Evolutionary conservation across 768 basidiomycete genomes (phyloP).

Genomic region (Pleurotus tuoliensis): DNA sequence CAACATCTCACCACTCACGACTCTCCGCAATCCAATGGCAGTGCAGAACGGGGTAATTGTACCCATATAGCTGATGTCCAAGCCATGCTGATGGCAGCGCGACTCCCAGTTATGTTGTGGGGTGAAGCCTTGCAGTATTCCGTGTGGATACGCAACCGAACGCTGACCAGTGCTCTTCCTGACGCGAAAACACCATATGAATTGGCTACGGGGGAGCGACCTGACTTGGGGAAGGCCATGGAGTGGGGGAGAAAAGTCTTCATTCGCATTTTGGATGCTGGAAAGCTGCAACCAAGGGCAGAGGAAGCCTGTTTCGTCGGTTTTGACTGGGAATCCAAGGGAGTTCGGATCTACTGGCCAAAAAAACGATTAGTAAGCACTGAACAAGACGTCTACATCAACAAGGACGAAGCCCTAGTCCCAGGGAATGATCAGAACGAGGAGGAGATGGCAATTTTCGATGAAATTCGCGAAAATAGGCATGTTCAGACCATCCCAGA

Average conservation of each 20-base stretch:
- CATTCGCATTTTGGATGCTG: slow-evolving; percentile 1
- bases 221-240: not conserved
- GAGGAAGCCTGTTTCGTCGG: slow-evolving; percentile 18
- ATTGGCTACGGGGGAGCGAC: not conserved
- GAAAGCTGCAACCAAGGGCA: slow-evolving; percentile 18
- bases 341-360: slow-evolving; percentile 26
- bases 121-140: not conserved
- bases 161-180: not conserved
- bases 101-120: not conserved
- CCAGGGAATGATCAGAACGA: slow-evolving; percentile 21
- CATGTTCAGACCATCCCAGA: not conserved
- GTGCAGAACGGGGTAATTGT: not conserved
- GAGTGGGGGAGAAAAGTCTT: not conserved
- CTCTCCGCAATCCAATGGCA: not conserved
- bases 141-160: not conserved
- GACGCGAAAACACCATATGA: not conserved
- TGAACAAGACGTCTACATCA: slow-evolving; percentile 22
- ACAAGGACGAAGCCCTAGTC: slow-evolving; percentile 14
- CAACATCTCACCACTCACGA: not conserved
- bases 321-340: slow-evolving; percentile 23
- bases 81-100: not conserved
- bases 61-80: not conserved
- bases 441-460: slow-evolving; percentile 20
- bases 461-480: slow-evolving; percentile 3
- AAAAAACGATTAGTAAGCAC: slow-evolving; percentile 17